Percentiles rank a stretch among this genome's conserved stretches.
phyloP scores from a whole-genome alignment of 1,139 yeast genomes.

The Debaryomyces subglobosus region DNA sequence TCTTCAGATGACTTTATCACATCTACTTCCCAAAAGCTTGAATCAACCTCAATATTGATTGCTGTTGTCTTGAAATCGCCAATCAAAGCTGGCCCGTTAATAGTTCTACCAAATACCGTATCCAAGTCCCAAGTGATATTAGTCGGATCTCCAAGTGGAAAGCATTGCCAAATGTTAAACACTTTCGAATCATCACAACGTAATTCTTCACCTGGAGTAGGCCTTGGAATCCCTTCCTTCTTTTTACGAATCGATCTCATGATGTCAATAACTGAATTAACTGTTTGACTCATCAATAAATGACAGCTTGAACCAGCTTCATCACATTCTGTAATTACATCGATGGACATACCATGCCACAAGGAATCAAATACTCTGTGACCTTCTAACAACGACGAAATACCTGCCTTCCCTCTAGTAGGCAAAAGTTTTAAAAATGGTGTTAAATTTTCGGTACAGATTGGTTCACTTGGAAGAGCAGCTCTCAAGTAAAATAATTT shows the following conservation, averaged over 20 bases:
- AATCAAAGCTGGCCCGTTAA: constrained; percentile 66
- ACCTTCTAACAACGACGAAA: constrained; percentile 87
- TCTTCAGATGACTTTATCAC: constrained; percentile 23
- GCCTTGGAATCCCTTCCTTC: constrained; percentile 75
- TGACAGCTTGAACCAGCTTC: constrained; percentile 39
- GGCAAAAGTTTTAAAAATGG: constrained; percentile 91
- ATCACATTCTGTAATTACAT: constrained; percentile 63
- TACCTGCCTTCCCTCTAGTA: constrained; percentile 89
- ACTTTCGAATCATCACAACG: constrained; percentile 71
- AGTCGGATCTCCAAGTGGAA: constrained; percentile 66
- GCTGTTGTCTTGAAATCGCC: constrained; percentile 36
- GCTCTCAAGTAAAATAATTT: constrained; percentile 70
- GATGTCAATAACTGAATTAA: constrained; percentile 75
- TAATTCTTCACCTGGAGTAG: constrained; percentile 66
- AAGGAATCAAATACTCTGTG: constrained; percentile 91
- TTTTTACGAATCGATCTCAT: constrained; percentile 64
- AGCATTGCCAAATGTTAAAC: constrained; percentile 69
- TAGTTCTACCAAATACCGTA: constrained; percentile 68
- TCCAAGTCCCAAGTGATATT: constrained; percentile 58
- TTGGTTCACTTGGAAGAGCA: constrained; percentile 91
- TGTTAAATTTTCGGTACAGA: constrained; percentile 95
- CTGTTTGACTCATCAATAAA: constrained; percentile 65
- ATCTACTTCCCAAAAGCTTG: constrained; percentile 51
- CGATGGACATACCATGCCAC: constrained; percentile 95
- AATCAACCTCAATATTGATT: constrained; percentile 48